Evolutionary conservation across 1,139 yeast species (phyloP).

Genomic region (Yueomyces sp.): DNA sequence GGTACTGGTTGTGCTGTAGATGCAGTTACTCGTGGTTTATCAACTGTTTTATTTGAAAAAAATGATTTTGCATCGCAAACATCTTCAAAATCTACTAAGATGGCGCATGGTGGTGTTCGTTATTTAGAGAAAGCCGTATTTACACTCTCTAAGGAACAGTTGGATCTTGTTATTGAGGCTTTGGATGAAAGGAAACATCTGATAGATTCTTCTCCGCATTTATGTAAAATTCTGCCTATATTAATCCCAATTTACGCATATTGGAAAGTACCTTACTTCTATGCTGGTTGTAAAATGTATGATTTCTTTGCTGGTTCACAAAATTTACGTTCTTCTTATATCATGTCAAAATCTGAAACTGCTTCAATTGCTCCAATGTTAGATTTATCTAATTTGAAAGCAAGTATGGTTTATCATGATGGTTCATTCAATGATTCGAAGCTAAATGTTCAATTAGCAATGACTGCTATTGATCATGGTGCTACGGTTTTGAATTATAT

Average conservation of each 20-base stretch:
- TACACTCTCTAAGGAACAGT: constrained; percentile 79
- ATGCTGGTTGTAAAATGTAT: constrained; percentile 83
- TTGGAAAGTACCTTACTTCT: constrained; percentile 95
- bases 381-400: constrained; percentile 68
- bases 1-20: constrained; percentile 92
- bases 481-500: constrained; percentile 84
- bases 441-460: constrained; percentile 75
- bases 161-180: constrained; percentile 88
- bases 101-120: constrained; percentile 96
- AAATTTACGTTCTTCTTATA: constrained; percentile 68
- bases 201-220: constrained; percentile 86
- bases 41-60: constrained; percentile 77
- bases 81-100: constrained; percentile 88
- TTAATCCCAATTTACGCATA: constrained; percentile 90
- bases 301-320: constrained; percentile 88
- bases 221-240: constrained; percentile 77
- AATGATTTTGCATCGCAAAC: constrained; percentile 89
- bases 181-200: constrained; percentile 84
- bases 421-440: constrained; percentile 91
- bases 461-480: constrained; percentile 77
- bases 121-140: constrained; percentile 91
- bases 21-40: constrained; percentile 82
- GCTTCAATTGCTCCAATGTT: constrained; percentile 78
- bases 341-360: constrained; percentile 58
- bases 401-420: constrained; percentile 88